Base-by-base conservation (phyloP, 495 filamentous ascomycete species). In the Talaromyces proteolyticus region DNA sequence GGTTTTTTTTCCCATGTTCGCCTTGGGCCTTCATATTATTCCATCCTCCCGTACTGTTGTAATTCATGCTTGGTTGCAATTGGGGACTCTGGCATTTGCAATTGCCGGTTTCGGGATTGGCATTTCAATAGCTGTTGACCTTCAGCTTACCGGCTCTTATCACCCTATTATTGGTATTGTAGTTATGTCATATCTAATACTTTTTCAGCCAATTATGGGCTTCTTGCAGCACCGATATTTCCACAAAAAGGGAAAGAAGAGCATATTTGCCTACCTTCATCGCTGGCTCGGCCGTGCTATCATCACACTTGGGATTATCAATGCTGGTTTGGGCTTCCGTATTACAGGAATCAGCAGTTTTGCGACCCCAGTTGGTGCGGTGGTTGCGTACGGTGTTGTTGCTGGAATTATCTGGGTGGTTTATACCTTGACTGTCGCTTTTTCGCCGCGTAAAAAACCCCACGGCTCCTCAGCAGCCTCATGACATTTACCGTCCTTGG, bases 261-360 rank as follows among this genome's bases (percentile, higher is more conserved):
- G 76, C 10, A 5, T 69, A 4, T 69, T 84, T 61, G 78, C 75
- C n/a, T 66, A 81, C 48, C 57, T 65, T 3, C 88, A 91, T 59
- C 79, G 85, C 55, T 89, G 87, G 86, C 78, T 74, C 51, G 88
- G 87, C 3, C 77, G 88, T 1, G 40, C 63, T 5, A 54, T 88
- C 26, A 73, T 91, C 20, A 56, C 73, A 3, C 56, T 87, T n/a
- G 88, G 81, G 2, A 69, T 88, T 26, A 68, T 89, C 48, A 91
- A 89, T 62, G 87, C 78, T 44, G 86, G 87, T 0, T 63, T 88
- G 4, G 87, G 87, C 1, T 69, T 89, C 12, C 50, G 67, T 21
- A 59, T 85, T n/a, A 62, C 75, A 16, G 53, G 57, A 10, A 42
- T 59, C 26, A 58, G 55, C 4, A 44, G 11, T 18, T 45, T 52